Base-by-base conservation (phyloP, 208 protist genomes). In the Tetramitus jugosus region DNA sequence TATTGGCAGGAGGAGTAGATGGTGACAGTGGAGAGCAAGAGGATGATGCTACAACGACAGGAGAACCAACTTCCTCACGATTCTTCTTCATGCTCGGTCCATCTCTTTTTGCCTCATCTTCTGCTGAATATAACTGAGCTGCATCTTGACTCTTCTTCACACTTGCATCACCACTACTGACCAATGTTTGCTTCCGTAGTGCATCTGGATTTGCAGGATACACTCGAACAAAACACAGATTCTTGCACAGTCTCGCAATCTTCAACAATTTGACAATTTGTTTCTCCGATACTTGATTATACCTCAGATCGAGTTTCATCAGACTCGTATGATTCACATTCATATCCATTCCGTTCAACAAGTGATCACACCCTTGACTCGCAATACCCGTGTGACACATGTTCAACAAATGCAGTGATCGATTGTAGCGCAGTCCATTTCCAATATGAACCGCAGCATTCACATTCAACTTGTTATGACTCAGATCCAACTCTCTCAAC, bases 401-500 rank as follows among this genome's bases (percentile, higher is more conserved):
- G 49, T 71, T 71, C 10, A 71, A 8, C 4, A 40, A 49, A 40
- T 35, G 43, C 4, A 71, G 20, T n/a, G 40, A 49, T 20, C 20
- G 43, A 46, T 71, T 71, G 4, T 46, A n/a, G 43, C 10, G 20
- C 35, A 71, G 33, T 4, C 26, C 31, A 13, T 14, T 14, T 20
- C n/a, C 10, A 37, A 71, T 35, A 71, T 49, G 26, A 37, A 29
- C 10, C 26, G 40, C 65, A 17, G 39, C 40, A 3, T 35, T 35
- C 14, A 8, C 23, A 29, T 29, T 33, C 3, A 40, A 7, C 20
- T n/a, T 23, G 33, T 71, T 71, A 46, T 29, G n/a, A 71, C 65
- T 71, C 26, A 71, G 49, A 71, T 71, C 65, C 17, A 71, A 37
- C 26, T 71, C 65, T 49, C 35, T 71, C 7, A 71, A 20, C 10